Conservation (phyloP, 2,329 filamentous ascomycete genomes). For the Coniochaeta pulveracea region DNA sequence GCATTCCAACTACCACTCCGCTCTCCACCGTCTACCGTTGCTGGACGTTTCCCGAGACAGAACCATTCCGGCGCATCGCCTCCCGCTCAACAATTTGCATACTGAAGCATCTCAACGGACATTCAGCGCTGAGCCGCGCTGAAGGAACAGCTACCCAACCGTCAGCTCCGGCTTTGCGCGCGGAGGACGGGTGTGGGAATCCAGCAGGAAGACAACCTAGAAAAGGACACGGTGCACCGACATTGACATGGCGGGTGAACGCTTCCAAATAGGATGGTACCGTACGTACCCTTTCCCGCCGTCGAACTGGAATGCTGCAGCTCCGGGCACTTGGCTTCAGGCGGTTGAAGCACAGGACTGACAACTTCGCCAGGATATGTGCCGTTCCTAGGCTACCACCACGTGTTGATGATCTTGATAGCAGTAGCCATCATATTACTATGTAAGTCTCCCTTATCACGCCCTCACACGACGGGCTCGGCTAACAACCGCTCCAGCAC, state of each 20-base stretch:
- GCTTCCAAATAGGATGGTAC: constrained; percentile 36
- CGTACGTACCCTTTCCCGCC: constrained; percentile 24
- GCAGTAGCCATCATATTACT: constrained; percentile 87
- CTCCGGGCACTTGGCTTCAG: constrained; percentile 5
- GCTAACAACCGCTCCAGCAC: constrained; percentile 40
- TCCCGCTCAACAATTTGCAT: no score
- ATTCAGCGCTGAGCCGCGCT: no score
- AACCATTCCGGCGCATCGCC: no score
- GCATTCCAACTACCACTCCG: no score
- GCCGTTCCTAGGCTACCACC: constrained; percentile 61
- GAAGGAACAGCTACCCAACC: constrained; percentile 12
- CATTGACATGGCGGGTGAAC: constrained; percentile 19
- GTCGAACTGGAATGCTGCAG: neutral
- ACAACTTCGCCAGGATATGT: constrained; percentile 38
- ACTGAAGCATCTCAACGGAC: no score
- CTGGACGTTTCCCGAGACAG: no score
- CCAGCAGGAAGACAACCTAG: constrained; percentile 4
- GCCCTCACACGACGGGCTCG: constrained; percentile 2
- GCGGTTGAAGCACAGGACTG: constrained; percentile 2
- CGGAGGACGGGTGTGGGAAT: constrained; percentile 15
- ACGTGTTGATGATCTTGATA: constrained; percentile 97
- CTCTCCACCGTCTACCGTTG: no score
- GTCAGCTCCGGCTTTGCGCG: constrained; percentile 11
- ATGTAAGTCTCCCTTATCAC: constrained; percentile 49
- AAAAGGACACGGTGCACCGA: constrained; percentile 5